Evolutionary conservation across 1,284 basidiomycete genomes (phyloP), one percentile per base, ranked within the genome.

Genomic region (Pyrrhoderma noxium): DNA sequence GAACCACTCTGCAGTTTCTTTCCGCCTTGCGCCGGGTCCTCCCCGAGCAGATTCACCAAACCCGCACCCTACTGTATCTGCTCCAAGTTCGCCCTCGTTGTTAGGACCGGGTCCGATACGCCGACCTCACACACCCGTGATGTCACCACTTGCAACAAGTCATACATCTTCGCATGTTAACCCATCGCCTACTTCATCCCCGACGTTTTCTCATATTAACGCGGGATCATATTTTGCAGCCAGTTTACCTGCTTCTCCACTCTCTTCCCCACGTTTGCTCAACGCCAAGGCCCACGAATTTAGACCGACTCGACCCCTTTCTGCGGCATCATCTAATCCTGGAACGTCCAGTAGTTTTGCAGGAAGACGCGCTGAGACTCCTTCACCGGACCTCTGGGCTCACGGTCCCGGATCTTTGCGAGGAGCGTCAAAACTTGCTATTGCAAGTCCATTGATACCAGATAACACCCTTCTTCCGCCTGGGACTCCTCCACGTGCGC

Each of bases 371-470:
- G 78, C 76, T 13, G 84, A 88, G 56, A 86, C 85, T 0, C 83
- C 86, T 23, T 86, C 85, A 11, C 89, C 86, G 21, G 87, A 89
- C 68, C 62, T 89, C 45, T 90, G 87, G 88, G 77, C 87, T 1
- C 83, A 85, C 62, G 59, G 59, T 43, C 52, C 58, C 8, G 84
- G 76, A 57, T 79, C 80, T 1, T 76, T 80, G 1, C 74, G 89
- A 47, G 79, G 81, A 0, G 78, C 82, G 0, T 92, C 89, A 2
- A 93, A 90, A 63, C 76, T 93, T 8, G 89, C 90, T 34, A 92
- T 93, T 55, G 91, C 90, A 8, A 85, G 89, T 1, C 91, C 92
- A 2, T 72, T 94, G 27, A 76, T 91, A 35, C 83, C 87, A 47
- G 88, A 90, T 57, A 80, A 79, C 47, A 74, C 74, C 3, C 69